Evolutionary conservation across 805 yeast genomes (phyloP), one percentile per base, ranked within the genome.

Genomic region (Pichia cephalocereana): DNA sequence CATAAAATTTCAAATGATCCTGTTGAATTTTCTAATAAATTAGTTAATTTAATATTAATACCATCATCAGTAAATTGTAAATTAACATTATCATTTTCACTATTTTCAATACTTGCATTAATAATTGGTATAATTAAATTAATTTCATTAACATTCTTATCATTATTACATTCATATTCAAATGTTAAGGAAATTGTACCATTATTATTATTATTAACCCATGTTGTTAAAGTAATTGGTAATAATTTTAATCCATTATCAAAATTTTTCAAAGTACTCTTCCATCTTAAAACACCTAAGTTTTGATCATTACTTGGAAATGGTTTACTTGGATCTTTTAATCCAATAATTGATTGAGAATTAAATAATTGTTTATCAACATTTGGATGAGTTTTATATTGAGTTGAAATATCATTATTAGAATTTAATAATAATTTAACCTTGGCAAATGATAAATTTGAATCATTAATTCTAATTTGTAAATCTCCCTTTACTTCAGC

Each of bases 381-480:
- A 63, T 91, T 90, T 54, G 99, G 99, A 71, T 93, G 96, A 15
- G 98, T 89, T 67, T 90, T 90, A 71, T 78, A 93, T 61, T 83
- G 89, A 42, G 80, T 70, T 19, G 47, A 44, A 54, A 70, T 79
- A 38, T 71, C 65, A 15, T 74, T 67, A 40, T 70, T 67, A 31
- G 75, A 74, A 23, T 67, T 71, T 40, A 80, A 72, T 40, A 70
- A 65, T 54, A 90, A 69, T 52, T 76, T 61, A 50, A 93, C 74
- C 61, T 77, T 78, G 47, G 88, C 77, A 56, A 75, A 76, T 14
- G 95, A 80, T 54, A 82, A 72, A 38, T 74, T 77, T n/a, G 84
- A 71, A 59, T 89, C 78, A 64, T 84, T 89, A 54, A 93, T 80
- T 63, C 96, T 82, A 62, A 93, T 71, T 67, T 88, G 95, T 57